phyloP scores from a whole-genome alignment of 2,329 filamentous ascomycete species.

The Tothia fuscella region DNA sequence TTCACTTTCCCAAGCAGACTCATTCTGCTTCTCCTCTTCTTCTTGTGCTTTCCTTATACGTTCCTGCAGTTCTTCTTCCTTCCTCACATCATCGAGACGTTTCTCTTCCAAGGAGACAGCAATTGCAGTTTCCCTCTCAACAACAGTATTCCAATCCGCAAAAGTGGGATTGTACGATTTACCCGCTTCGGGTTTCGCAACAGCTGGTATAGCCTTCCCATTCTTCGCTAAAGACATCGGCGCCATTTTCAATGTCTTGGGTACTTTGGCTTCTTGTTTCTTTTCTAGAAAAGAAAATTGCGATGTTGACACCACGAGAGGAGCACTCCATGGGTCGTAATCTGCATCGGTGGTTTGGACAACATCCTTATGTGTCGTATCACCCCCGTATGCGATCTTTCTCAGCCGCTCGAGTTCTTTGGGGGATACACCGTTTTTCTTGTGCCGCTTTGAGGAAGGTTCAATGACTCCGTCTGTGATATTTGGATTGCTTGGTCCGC shows the following conservation, averaged over 20 bases:
- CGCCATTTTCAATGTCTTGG: conserved; percentile 60
- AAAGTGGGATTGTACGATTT: conserved; percentile 90
- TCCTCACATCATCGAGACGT: conserved; percentile 50
- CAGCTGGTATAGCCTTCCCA: conserved; percentile 67
- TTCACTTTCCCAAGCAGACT: conserved; percentile 21
- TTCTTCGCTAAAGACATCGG: conserved; percentile 73
- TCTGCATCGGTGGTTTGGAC: conserved; percentile 39
- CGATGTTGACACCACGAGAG: conserved; percentile 37
- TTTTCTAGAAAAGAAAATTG: conserved; percentile 55
- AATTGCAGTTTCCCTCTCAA: conserved; percentile 63
- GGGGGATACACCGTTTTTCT: conserved; percentile 67
- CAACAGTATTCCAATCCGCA: conserved; percentile 68
- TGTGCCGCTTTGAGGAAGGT: conserved; percentile 56
- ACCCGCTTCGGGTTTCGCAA: conserved; percentile 66
- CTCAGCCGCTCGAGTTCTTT: conserved; percentile 73
- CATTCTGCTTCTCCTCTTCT: conserved; percentile 46
- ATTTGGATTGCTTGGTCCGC: conserved; percentile 49
- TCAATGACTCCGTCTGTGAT: conserved; percentile 62
- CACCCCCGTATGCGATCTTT: conserved; percentile 62
- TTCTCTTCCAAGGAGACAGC: conserved; percentile 69
- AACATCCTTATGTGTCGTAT: conserved; percentile 37
- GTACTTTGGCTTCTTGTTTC: conserved; percentile 56
- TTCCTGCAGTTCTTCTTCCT: conserved; percentile 56
- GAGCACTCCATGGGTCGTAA: conserved; percentile 70
- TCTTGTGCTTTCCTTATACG: conserved; percentile 56